A percentile compares a stretch with the other conserved stretches of the same genome.
phyloP scores from a whole-genome alignment of 2,329 filamentous ascomycete genomes.

The Cladosporium velox region DNA sequence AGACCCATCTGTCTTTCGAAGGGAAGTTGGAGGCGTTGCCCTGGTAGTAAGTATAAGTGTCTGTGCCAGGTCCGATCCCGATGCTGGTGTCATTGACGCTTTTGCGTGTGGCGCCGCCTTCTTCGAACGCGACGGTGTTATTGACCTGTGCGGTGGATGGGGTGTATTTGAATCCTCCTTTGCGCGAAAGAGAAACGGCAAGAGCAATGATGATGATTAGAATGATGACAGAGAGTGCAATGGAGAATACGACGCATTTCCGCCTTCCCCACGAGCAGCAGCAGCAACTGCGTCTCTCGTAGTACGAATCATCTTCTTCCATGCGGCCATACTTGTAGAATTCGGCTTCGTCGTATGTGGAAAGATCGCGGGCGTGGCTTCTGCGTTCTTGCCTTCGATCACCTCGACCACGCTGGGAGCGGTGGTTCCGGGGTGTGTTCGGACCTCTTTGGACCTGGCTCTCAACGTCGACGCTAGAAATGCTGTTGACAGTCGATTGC shows the following conservation, averaged over 20 bases:
- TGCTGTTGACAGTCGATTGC: not conserved
- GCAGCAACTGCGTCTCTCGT: constrained; percentile 9
- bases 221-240: constrained; percentile 26
- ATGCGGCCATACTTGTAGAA: constrained; percentile 17
- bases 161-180: constrained; percentile 31
- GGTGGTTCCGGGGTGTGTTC: constrained; percentile 6
- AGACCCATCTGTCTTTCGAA: constrained; percentile 27
- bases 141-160: constrained; percentile 35
- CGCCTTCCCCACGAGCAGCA: constrained; percentile 24
- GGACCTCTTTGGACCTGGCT: not conserved
- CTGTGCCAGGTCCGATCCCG: constrained; percentile 31
- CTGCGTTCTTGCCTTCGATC: constrained; percentile 2
- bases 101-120: constrained; percentile 34
- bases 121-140: constrained; percentile 32
- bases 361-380: not conserved
- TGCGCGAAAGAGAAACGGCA: constrained; percentile 31
- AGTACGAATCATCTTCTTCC: constrained; percentile 7
- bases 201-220: constrained; percentile 27
- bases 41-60: constrained; percentile 37
- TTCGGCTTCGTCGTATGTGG: constrained; percentile 16
- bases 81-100: constrained; percentile 29
- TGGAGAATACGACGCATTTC: constrained; percentile 30
- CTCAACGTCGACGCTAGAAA: not conserved
- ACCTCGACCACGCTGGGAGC: constrained; percentile 8
- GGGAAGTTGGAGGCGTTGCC: constrained; percentile 30